phyloP scores from a whole-genome alignment of 345 rosid species.

The Citropsis articulata region DNA sequence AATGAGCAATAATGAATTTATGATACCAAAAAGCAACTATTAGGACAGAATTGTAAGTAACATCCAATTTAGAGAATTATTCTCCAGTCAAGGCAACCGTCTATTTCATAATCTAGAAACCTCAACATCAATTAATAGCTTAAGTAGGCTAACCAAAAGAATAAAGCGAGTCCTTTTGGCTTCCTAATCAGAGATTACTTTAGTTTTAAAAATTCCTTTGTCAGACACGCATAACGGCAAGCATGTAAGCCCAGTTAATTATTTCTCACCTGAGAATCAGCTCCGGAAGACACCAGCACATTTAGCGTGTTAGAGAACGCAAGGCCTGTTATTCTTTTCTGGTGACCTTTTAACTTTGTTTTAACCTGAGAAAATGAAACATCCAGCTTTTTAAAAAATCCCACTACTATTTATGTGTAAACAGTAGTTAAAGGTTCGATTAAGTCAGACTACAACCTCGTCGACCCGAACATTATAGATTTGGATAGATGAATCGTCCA shows the following conservation, averaged over 20 bases:
- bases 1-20: background rate
- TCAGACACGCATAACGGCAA: background rate
- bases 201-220: background rate
- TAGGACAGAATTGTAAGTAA: background rate
- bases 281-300: conserved; percentile 88
- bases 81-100: conserved; percentile 8
- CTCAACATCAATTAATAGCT: background rate
- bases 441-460: conserved; percentile 44
- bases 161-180: background rate
- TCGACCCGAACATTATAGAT: conserved; percentile 61
- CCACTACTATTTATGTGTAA: conserved; percentile 5
- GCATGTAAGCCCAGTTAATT: background rate
- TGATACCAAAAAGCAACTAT: background rate
- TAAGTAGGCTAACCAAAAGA: background rate
- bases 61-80: background rate
- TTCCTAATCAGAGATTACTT: background rate
- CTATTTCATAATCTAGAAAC: background rate
- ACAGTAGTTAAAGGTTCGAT: conserved; percentile 11
- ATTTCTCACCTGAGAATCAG: conserved; percentile 68
- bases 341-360: conserved; percentile 75
- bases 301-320: conserved; percentile 70
- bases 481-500: conserved; percentile 75
- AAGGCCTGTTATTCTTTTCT: conserved; percentile 85
- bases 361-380: conserved; percentile 44
- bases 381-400: background rate